A percentile compares a stretch with the other conserved stretches of the same genome.
Conservation (phyloP, 2,329 filamentous ascomycete genomes). For the Fusarium irregulare region DNA sequence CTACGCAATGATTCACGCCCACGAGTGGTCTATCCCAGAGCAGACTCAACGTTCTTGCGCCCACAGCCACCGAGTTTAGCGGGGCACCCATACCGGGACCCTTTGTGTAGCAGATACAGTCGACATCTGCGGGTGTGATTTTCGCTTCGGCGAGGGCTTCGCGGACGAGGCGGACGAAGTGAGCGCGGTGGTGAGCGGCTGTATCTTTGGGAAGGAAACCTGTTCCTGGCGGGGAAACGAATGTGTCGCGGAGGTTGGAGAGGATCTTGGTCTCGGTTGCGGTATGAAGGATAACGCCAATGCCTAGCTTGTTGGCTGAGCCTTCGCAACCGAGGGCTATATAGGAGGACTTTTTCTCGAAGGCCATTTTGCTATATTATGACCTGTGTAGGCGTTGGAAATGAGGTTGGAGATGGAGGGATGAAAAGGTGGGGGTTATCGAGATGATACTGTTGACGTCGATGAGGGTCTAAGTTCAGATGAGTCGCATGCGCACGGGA, state of each 20-base stretch:
- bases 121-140: conserved; percentile 72
- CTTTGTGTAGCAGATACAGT: conserved; percentile 95
- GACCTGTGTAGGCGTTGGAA: not conserved
- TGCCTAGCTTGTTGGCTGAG: conserved; percentile 96
- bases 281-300: conserved; percentile 89
- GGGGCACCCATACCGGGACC: conserved; percentile 98
- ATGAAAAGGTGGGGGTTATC: conserved; percentile 25
- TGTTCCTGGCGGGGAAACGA: conserved; percentile 88
- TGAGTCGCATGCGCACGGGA: not conserved
- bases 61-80: conserved; percentile 85
- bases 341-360: conserved; percentile 54
- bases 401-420: conserved; percentile 16
- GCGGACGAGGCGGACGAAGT: conserved; percentile 85
- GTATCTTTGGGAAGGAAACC: conserved; percentile 98
- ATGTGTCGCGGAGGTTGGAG: conserved; percentile 94
- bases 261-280: conserved; percentile 72
- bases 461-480: not conserved
- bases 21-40: conserved; percentile 92
- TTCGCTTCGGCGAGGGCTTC: conserved; percentile 79
- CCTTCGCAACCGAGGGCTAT: conserved; percentile 79
- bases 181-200: conserved; percentile 87
- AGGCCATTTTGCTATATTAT: conserved; percentile 31
- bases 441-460: conserved; percentile 19
- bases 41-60: conserved; percentile 81
- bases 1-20: conserved; percentile 97